phyloP scores from a whole-genome alignment of 768 basidiomycete genomes.

The Hericium coralloides region DNA sequence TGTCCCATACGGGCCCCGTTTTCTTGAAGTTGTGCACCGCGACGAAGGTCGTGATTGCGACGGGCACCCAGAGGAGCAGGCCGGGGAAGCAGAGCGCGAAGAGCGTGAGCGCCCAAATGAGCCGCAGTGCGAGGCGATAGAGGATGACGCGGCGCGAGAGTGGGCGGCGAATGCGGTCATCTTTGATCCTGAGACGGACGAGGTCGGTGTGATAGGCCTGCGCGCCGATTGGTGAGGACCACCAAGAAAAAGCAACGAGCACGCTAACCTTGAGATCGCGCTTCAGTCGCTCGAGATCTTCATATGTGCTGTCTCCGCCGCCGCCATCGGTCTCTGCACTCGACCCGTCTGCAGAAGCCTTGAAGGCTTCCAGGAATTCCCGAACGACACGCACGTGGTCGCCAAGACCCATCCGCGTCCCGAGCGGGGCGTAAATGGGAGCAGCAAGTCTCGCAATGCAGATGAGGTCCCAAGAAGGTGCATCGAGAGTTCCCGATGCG shows the following conservation, averaged over 20 bases:
- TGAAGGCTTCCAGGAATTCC: slow-evolving; percentile 72
- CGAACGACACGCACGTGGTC: slow-evolving; percentile 74
- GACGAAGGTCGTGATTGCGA: slow-evolving; percentile 62
- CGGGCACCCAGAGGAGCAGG: slow-evolving; percentile 72
- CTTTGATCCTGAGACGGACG: slow-evolving; percentile 61
- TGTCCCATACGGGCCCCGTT: slow-evolving; percentile 76
- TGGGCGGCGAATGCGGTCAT: slow-evolving; percentile 73
- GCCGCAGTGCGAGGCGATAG: slow-evolving; percentile 55
- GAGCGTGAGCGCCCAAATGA: slow-evolving; percentile 55
- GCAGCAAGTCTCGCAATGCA: slow-evolving; percentile 70
- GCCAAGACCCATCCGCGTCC: slow-evolving; percentile 76
- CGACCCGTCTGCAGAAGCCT: slow-evolving; percentile 26
- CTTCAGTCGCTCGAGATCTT: slow-evolving; percentile 19
- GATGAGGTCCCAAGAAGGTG: slow-evolving; percentile 77
- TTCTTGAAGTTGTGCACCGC: slow-evolving; percentile 72
- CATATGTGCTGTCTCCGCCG: slow-evolving; percentile 12
- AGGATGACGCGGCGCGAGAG: slow-evolving; percentile 46
- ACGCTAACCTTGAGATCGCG: slow-evolving; percentile 52
- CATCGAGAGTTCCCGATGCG: slow-evolving; percentile 69
- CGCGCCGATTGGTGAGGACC: neutral
- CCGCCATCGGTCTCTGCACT: slow-evolving; percentile 14
- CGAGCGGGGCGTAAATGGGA: slow-evolving; percentile 80
- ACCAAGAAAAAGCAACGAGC: neutral
- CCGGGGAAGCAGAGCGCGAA: slow-evolving; percentile 65
- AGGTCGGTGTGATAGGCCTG: slow-evolving; percentile 74